A percentile compares a stretch with the other conserved stretches of the same genome.
Conservation (phyloP, 1,284 basidiomycete genomes). For the Cryptococcus wingfieldii region DNA sequence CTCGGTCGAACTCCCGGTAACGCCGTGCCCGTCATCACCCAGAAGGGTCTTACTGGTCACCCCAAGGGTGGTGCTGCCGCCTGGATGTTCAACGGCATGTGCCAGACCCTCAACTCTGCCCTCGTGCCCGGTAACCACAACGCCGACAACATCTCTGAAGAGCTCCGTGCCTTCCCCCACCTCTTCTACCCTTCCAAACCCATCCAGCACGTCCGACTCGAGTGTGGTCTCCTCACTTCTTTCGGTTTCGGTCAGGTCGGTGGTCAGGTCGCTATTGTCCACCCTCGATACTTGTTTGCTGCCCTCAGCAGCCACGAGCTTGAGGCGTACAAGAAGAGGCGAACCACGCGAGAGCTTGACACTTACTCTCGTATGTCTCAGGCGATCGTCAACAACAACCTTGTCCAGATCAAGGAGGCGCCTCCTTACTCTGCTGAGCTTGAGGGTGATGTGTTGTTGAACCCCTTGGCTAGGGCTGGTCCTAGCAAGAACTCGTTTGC, state of each 20-base stretch:
- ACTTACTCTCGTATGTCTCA: constrained; percentile 92
- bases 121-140: constrained; percentile 96
- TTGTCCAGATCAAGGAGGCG: constrained; percentile 92
- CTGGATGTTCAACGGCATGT: constrained; percentile 92
- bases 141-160: constrained; percentile 90
- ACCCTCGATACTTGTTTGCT: constrained; percentile 88
- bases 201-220: constrained; percentile 87
- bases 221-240: constrained; percentile 87
- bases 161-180: constrained; percentile 83
- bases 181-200: constrained; percentile 97
- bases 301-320: constrained; percentile 70
- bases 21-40: constrained; percentile 92
- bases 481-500: constrained; percentile 82
- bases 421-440: constrained; percentile 87
- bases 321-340: constrained; percentile 67
- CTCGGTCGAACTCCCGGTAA: constrained; percentile 88
- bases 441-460: constrained; percentile 82
- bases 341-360: constrained; percentile 64
- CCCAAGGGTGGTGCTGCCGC: constrained; percentile 96
- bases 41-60: constrained; percentile 94
- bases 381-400: constrained; percentile 86
- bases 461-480: constrained; percentile 84
- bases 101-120: constrained; percentile 80
- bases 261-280: constrained; percentile 79
- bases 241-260: constrained; percentile 99